A percentile compares a stretch with the other conserved stretches of the same genome.
phyloP scores from a whole-genome alignment of 768 basidiomycete species.

The Galerina sulciceps region DNA sequence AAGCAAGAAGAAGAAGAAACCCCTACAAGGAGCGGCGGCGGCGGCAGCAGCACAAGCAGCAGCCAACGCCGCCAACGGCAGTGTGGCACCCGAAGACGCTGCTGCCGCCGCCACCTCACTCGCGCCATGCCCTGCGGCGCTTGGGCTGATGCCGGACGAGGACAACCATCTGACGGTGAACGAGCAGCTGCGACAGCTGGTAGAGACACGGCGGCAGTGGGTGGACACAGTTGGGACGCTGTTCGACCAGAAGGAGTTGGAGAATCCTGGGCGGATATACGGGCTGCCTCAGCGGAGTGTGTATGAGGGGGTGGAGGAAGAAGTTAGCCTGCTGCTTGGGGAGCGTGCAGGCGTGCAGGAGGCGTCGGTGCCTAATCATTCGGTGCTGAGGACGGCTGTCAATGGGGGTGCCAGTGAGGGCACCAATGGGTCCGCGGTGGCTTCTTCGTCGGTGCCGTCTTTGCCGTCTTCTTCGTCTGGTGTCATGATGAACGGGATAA shows the following conservation, averaged over 20 bases:
- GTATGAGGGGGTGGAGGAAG: conserved; percentile 76
- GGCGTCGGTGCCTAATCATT: conserved; percentile 11
- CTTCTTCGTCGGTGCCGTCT: conserved; percentile 1
- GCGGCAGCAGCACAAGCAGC: conserved; percentile 28
- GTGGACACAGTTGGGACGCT: conserved; percentile 74
- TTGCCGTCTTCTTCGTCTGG: conserved; percentile 22
- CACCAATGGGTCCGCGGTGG: neutral
- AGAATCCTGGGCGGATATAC: conserved; percentile 67
- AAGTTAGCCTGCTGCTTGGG: conserved; percentile 43
- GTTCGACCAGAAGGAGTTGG: conserved; percentile 76
- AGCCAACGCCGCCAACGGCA: conserved; percentile 33
- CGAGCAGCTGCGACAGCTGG: conserved; percentile 70
- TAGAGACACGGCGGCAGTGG: conserved; percentile 80
- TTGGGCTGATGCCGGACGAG: conserved; percentile 72
- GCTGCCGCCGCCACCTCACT: conserved; percentile 41
- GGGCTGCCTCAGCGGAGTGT: conserved; percentile 80
- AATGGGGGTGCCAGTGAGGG: neutral
- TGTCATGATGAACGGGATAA: conserved; percentile 1
- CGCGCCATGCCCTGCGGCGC: conserved; percentile 71
- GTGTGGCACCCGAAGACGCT: conserved; percentile 31
- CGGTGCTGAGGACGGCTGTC: conserved; percentile 21
- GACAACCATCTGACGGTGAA: conserved; percentile 64
- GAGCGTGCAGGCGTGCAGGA: neutral
- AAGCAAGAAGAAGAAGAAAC: conserved; percentile 78
- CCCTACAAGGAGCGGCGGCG: conserved; percentile 31